Evolutionary conservation across 495 filamentous ascomycete genomes (phyloP).

Genomic region (Aspergillus egyptiacus): DNA sequence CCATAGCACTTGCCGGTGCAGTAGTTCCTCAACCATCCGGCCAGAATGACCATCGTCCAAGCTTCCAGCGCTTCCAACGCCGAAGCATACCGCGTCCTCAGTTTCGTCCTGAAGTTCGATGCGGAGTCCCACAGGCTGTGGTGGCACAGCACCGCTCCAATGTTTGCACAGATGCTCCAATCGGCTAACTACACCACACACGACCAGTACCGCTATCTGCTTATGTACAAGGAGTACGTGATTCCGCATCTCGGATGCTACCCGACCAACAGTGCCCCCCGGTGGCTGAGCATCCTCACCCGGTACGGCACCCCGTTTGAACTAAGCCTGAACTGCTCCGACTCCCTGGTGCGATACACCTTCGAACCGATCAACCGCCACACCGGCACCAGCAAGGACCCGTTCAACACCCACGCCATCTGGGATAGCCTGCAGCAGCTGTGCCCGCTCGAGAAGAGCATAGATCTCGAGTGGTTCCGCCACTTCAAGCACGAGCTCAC

Average conservation of each 20-base stretch:
- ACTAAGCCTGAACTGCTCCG: constrained; percentile 15
- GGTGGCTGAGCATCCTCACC: background rate
- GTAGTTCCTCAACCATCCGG: too few relatives aligned
- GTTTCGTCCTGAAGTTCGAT: background rate
- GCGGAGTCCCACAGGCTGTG: background rate
- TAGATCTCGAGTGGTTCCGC: background rate
- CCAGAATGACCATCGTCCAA: too few relatives aligned
- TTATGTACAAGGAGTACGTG: background rate
- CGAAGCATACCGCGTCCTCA: background rate
- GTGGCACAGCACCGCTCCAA: background rate
- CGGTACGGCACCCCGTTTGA: constrained; percentile 12
- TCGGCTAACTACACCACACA: background rate
- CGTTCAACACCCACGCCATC: constrained; percentile 14
- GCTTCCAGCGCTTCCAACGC: background rate
- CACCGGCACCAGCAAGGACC: constrained; percentile 9
- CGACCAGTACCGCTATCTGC: background rate
- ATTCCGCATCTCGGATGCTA: background rate
- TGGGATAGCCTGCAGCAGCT: constrained; percentile 5
- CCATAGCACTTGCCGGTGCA: too few relatives aligned
- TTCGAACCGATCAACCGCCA: constrained; percentile 11
- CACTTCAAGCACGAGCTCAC: background rate
- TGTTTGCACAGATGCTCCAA: background rate
- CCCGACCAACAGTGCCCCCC: background rate
- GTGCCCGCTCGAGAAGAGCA: background rate
- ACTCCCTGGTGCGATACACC: constrained; percentile 7